Base-by-base conservation (phyloP, 1,284 basidiomycete species). In the Ceratobasidium sp. region DNA sequence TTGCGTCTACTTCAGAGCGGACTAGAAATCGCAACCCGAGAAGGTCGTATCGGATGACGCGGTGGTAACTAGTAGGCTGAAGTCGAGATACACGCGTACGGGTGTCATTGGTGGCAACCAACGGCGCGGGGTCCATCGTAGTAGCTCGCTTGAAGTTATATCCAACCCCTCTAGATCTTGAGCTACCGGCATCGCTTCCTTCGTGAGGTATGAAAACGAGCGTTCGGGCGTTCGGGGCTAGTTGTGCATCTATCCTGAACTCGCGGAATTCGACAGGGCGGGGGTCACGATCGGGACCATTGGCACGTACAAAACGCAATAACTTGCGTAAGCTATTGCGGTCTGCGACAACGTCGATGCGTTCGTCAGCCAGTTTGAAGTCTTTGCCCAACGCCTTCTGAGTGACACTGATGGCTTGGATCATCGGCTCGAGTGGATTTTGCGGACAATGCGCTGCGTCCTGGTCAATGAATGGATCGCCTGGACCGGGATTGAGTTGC, bases 1-100 rank as follows among this genome's bases (percentile, higher is more conserved):
- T 52, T 8, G 63, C 46, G 16, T 66, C 63, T 9, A 66, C 63
- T 43, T 70, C 67, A 30, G 44, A 70, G 21, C 67, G 67, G 30
- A 70, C 67, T 11, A 70, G 55, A 32, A 70, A 50, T 21, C 67
- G 54, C n/a, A 70, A 21, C 7, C 44, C 67, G 8, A 59, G 44
- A 23, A 70, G 18, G n/a, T 70, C 67, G 30, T 49, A 70, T 26
- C 67, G 67, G n/a, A 46, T 50, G 44, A 70, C 59, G 38, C 67
- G 41, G 43, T 70, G 67, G 38, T 70, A 46, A 30, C 66, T 43
- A 18, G 66, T 58, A 6, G 41, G 23, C 41, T 30, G 28, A 14
- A 69, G 43, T 16, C 35, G 30, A 7, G 49, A 55, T 4, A 67
- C 23, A 54, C 13, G 21, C 14, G 50, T 59, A 32, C 43, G 46